A percentile compares a stretch with the other conserved stretches of the same genome.
Conservation (phyloP, 495 filamentous ascomycete species). For the Rusavskia elegans region DNA sequence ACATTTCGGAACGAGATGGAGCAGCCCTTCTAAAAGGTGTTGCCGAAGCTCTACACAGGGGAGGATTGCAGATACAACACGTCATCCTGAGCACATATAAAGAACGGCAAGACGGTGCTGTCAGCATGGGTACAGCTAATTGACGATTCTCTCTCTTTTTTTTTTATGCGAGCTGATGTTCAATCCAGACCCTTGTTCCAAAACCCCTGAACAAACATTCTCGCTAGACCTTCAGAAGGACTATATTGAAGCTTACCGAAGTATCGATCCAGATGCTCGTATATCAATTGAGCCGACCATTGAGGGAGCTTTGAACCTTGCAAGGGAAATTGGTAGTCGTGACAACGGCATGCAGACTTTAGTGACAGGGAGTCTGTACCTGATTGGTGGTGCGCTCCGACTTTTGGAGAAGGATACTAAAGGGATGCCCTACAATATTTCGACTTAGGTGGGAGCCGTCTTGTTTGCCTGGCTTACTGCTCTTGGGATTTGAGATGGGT, state of each 20-base stretch:
- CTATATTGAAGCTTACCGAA: background rate
- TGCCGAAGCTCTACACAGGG: background rate
- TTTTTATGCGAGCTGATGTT: no score
- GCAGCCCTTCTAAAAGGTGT: background rate
- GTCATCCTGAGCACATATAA: background rate
- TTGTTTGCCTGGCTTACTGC: no score
- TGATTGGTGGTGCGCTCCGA: background rate
- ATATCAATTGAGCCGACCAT: background rate
- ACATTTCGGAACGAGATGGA: background rate
- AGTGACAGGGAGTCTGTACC: background rate
- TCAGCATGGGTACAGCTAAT: background rate
- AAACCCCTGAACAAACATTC: no score
- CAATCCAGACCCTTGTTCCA: no score
- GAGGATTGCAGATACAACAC: background rate
- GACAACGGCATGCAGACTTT: background rate
- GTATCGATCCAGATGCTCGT: background rate
- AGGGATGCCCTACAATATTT: no score
- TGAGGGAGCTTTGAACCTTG: background rate
- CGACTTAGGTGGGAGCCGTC: no score
- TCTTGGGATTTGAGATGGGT: no score
- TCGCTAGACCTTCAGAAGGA: no score
- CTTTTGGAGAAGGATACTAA: no score
- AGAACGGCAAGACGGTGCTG: background rate
- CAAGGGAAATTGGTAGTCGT: background rate
- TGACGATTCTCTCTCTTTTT: no score